Conservation (phyloP, 1,284 basidiomycete species). For the Trichosporon ovoides region DNA sequence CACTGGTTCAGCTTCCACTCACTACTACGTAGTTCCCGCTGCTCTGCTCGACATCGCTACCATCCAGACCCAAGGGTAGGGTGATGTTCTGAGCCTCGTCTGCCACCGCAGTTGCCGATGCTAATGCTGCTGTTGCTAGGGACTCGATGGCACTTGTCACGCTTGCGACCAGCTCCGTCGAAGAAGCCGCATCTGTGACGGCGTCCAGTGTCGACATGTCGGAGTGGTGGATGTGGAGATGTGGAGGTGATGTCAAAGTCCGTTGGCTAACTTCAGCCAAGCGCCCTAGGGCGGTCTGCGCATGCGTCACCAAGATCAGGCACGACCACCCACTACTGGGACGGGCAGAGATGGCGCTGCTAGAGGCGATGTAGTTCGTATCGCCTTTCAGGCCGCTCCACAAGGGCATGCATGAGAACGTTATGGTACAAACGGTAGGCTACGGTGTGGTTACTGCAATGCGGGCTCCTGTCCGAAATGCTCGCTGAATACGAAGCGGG, state of each 20-base stretch:
- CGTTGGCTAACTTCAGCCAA: too few species aligned
- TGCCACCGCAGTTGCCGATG: neutral
- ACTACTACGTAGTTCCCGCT: conserved; percentile 29
- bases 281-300: too few species aligned
- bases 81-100: conserved; percentile 4
- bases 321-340: too few species aligned
- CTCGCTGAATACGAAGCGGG: conserved; percentile 20
- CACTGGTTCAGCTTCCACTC: conserved; percentile 5
- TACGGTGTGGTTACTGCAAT: neutral
- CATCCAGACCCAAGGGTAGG: conserved; percentile 9
- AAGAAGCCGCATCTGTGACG: neutral
- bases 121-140: conserved; percentile 10
- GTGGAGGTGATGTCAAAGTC: neutral
- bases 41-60: conserved; percentile 11
- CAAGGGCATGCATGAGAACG: neutral
- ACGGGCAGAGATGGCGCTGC: too few species aligned
- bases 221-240: neutral
- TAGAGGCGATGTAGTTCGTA: too few species aligned
- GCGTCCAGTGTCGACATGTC: conserved; percentile 1
- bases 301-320: too few species aligned
- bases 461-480: conserved; percentile 22
- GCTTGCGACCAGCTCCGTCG: neutral
- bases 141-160: conserved; percentile 16
- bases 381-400: too few species aligned
- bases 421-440: neutral